These are phyloP conservation scores for Trichoderma semiorbis DNA, from an alignment of 2,329 filamentous ascomycete species.

Conservation along the genomic window DNA sequence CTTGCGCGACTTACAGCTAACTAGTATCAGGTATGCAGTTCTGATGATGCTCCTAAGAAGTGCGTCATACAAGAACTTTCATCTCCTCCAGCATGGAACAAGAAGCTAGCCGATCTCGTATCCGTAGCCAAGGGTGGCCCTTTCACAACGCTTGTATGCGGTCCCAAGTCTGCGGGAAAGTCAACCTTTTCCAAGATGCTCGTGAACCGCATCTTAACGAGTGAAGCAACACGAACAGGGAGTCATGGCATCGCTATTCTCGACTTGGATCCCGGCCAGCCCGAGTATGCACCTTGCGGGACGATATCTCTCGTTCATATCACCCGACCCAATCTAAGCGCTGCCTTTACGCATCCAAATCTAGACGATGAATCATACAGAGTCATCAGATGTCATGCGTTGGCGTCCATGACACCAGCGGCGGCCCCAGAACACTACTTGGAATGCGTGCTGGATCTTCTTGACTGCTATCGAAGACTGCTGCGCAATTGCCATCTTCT, in stretches of 20 bases:
- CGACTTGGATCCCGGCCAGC: slow-evolving; percentile 74
- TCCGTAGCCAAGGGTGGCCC: slow-evolving; percentile 32
- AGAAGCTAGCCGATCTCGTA: slow-evolving; percentile 48
- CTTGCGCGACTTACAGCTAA: slow-evolving; percentile 23
- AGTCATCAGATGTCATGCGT: slow-evolving; percentile 60
- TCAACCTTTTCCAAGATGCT: slow-evolving; percentile 69
- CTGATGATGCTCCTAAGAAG: slow-evolving; percentile 50
- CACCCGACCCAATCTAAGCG: slow-evolving; percentile 58
- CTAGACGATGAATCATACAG: slow-evolving; percentile 31
- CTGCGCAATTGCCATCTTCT: slow-evolving; percentile 54
- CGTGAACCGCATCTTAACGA: slow-evolving; percentile 62
- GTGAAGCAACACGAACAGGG: slow-evolving; percentile 13
- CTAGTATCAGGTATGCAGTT: slow-evolving; percentile 47
- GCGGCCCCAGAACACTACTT: slow-evolving; percentile 66
- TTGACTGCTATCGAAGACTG: slow-evolving; percentile 51
- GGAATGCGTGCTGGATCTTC: slow-evolving; percentile 61
- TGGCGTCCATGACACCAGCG: slow-evolving; percentile 62
- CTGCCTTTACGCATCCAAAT: slow-evolving; percentile 61
- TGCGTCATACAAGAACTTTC: slow-evolving; percentile 51
- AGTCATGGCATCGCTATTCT: slow-evolving; percentile 52
- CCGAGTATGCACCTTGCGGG: slow-evolving; percentile 69
- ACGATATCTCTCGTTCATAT: slow-evolving; percentile 65
- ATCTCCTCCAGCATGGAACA: slow-evolving; percentile 60
- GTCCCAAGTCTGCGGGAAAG: slow-evolving; percentile 70
- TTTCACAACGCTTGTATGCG: slow-evolving; percentile 57